These are phyloP conservation scores for Priceomyces medius DNA, from an alignment of 805 yeast genomes.

Conservation along the genomic window DNA sequence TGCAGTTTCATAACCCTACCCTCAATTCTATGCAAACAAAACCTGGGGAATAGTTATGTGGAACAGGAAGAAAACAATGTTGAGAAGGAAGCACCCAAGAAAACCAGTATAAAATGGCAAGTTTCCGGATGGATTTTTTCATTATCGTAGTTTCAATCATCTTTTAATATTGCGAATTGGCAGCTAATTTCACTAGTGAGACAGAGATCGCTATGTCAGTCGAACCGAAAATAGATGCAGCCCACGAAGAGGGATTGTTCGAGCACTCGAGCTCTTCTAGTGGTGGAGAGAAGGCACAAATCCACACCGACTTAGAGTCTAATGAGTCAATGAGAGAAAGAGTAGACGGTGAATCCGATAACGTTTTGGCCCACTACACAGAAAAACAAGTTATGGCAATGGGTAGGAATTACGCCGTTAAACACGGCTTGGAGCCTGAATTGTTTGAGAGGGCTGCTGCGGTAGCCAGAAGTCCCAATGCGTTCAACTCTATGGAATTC, in stretches of 20 bases:
- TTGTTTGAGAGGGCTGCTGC: constrained; percentile 62
- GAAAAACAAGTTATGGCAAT: constrained; percentile 64
- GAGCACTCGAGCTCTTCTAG: constrained; percentile 10
- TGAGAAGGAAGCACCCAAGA: neutral
- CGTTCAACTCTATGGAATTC: constrained; percentile 56
- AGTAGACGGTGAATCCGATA: constrained; percentile 28
- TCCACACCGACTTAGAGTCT: constrained; percentile 13
- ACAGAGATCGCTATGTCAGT: constrained; percentile 1
- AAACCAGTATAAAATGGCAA: neutral
- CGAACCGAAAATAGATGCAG: constrained; percentile 14
- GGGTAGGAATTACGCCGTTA: constrained; percentile 65
- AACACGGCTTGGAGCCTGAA: constrained; percentile 55
- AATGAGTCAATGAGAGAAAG: constrained; percentile 17
- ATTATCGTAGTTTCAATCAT: too few species aligned
- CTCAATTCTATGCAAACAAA: neutral
- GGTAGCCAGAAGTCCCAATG: constrained; percentile 56
- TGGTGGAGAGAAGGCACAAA: constrained; percentile 8
- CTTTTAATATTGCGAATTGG: too few species aligned
- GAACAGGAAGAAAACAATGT: neutral
- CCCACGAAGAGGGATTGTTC: constrained; percentile 12
- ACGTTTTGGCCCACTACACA: constrained; percentile 55
- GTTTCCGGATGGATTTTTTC: too few species aligned
- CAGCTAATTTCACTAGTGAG: too few species aligned
- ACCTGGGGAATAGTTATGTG: neutral
- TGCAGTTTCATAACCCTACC: neutral